Percentiles rank a stretch among this genome's conserved stretches.
phyloP scores from a whole-genome alignment of 1,284 basidiomycete species.

The Ustilago cynodontis region DNA sequence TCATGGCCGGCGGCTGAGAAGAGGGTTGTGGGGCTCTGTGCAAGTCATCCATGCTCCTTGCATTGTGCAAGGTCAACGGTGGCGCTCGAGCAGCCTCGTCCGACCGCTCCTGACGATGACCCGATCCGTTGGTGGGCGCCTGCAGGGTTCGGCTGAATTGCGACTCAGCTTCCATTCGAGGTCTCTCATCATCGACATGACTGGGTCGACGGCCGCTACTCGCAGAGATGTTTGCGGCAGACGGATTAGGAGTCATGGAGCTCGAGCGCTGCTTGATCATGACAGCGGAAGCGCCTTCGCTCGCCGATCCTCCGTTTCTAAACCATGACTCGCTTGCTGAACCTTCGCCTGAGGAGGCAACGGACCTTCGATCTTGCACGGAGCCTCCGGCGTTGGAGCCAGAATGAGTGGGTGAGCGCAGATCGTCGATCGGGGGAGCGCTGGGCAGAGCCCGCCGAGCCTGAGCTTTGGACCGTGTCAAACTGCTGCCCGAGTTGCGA shows the following conservation, averaged over 20 bases:
- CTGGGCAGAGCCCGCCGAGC: constrained; percentile 46
- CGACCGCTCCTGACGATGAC: constrained; percentile 36
- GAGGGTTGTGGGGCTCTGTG: constrained; percentile 25
- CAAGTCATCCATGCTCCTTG: constrained; percentile 56
- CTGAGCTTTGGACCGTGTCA: constrained; percentile 53
- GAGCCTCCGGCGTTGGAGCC: constrained; percentile 4
- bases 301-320: constrained; percentile 21
- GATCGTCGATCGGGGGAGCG: constrained; percentile 38
- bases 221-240: constrained; percentile 7
- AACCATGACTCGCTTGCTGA: constrained; percentile 25
- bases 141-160: constrained; percentile 14
- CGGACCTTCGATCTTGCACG: constrained; percentile 39
- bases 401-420: constrained; percentile 37
- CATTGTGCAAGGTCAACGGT: constrained; percentile 43
- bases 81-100: constrained; percentile 27
- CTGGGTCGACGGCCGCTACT: constrained; percentile 21
- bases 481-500: constrained; percentile 46
- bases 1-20: constrained; percentile 23
- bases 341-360: constrained; percentile 43
- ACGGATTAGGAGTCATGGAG: constrained; percentile 16
- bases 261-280: constrained; percentile 35
- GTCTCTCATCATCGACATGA: constrained; percentile 25
- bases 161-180: constrained; percentile 10
- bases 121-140: constrained; percentile 16
- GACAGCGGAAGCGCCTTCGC: constrained; percentile 21